Evolutionary conservation across 306 rosid genomes (phyloP).

Genomic region (Prunus mongolica): DNA sequence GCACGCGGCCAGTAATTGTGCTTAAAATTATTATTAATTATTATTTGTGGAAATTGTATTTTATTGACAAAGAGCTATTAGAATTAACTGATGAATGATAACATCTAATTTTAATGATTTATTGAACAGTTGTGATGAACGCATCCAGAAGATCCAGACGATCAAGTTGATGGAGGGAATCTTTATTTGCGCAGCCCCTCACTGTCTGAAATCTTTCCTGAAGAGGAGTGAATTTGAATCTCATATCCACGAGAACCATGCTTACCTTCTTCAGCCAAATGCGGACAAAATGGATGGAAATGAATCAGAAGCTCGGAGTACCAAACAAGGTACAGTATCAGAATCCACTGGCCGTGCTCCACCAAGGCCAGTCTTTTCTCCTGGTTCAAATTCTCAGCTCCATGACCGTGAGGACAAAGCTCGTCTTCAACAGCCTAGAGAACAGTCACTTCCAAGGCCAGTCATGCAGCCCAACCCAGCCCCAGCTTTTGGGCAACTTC

Average conservation of each 20-base stretch:
- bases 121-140: slow-evolving; percentile 78
- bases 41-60: neutral
- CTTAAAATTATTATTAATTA: neutral
- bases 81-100: slow-evolving; percentile 12
- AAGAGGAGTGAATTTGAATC: slow-evolving; percentile 78
- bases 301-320: slow-evolving; percentile 82
- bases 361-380: slow-evolving; percentile 69
- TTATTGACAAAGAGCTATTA: neutral
- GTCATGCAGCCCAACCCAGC: slow-evolving; percentile 51
- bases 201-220: slow-evolving; percentile 89
- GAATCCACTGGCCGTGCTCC: slow-evolving; percentile 73
- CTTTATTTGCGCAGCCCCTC: slow-evolving; percentile 94
- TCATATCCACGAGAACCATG: slow-evolving; percentile 77
- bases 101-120: slow-evolving; percentile 22
- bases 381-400: slow-evolving; percentile 69
- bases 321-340: slow-evolving; percentile 64
- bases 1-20: neutral
- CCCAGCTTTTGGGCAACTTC: slow-evolving; percentile 63
- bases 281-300: slow-evolving; percentile 77
- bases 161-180: slow-evolving; percentile 99
- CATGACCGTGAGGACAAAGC: slow-evolving; percentile 76
- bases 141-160: slow-evolving; percentile 96
- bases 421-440: slow-evolving; percentile 69
- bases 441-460: slow-evolving; percentile 66
- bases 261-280: slow-evolving; percentile 71